Percentiles rank a stretch among this genome's conserved stretches.
These are phyloP conservation scores for Debaryomyces sp. DNA, from an alignment of 1,139 yeast genomes.

Conservation along the genomic window DNA sequence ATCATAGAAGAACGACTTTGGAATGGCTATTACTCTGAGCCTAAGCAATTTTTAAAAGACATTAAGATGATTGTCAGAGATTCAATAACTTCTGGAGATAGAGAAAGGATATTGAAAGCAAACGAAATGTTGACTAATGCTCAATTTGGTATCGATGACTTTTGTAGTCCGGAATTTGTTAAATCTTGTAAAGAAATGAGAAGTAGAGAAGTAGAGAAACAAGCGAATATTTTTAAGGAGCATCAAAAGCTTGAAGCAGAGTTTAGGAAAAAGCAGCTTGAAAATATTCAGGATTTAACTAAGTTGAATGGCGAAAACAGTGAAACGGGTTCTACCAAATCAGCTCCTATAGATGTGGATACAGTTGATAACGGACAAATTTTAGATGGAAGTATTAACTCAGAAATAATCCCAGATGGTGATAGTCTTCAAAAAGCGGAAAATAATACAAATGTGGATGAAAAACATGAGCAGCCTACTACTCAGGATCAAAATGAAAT, in stretches of 20 bases:
- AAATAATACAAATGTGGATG: not conserved
- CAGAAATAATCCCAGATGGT: not conserved
- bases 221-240: conserved; percentile 47
- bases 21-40: conserved; percentile 96
- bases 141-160: conserved; percentile 92
- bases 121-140: conserved; percentile 97
- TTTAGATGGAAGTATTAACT: not conserved
- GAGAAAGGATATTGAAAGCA: conserved; percentile 85
- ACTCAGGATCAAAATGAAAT: conserved; percentile 4
- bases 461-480: not conserved
- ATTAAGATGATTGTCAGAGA: conserved; percentile 83
- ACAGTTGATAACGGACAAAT: not conserved
- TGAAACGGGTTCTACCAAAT: conserved; percentile 14
- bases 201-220: conserved; percentile 64
- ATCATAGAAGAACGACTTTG: conserved; percentile 92
- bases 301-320: not conserved
- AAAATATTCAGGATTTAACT: conserved; percentile 11
- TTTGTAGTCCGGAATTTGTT: conserved; percentile 70
- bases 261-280: conserved; percentile 25
- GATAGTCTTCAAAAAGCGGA: not conserved
- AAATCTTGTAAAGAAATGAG: conserved; percentile 77
- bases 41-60: conserved; percentile 85
- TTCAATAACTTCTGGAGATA: conserved; percentile 71
- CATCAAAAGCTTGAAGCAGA: conserved; percentile 31
- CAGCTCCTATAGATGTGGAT: not conserved